A percentile compares a stretch with the other conserved stretches of the same genome.
Evolutionary conservation across 768 basidiomycete genomes (phyloP).

Genomic region (Psilocybe subaeruginosa): DNA sequence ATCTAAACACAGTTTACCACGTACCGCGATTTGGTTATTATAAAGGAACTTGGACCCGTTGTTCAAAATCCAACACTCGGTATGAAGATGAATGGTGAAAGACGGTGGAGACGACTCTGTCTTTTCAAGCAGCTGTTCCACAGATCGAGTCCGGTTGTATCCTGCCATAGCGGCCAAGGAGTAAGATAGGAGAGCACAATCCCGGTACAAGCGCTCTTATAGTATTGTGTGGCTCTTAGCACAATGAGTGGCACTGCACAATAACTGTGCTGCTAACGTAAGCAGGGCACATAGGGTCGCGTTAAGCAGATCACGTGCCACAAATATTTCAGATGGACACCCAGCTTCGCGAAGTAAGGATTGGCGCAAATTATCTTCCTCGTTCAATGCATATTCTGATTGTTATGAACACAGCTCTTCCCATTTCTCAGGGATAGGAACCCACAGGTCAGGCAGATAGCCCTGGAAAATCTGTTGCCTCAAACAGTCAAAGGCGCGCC

Average conservation of each 20-base stretch:
- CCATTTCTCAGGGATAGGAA: constrained; percentile 87
- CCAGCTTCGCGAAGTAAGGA: constrained; percentile 49
- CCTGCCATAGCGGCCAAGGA: constrained; percentile 51
- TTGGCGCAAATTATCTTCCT: constrained; percentile 3
- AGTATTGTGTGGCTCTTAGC: background rate
- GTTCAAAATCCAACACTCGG: constrained; percentile 84
- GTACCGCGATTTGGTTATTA: constrained; percentile 73
- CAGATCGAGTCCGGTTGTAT: constrained; percentile 75
- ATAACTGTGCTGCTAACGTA: constrained; percentile 22
- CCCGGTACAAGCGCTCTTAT: constrained; percentile 1
- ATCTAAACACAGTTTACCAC: constrained; percentile 14
- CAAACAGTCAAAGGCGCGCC: constrained; percentile 77
- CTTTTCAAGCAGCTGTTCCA: constrained; percentile 60
- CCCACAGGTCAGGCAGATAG: constrained; percentile 85
- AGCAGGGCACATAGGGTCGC: constrained; percentile 16
- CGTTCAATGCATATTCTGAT: constrained; percentile 2
- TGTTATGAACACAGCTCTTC: constrained; percentile 55
- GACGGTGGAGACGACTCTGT: constrained; percentile 65
- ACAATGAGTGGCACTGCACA: constrained; percentile 12
- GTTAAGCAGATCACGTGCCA: constrained; percentile 35
- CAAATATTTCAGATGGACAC: constrained; percentile 39
- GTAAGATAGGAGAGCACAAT: background rate
- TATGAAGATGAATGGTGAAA: constrained; percentile 77
- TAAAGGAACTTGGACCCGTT: constrained; percentile 82
- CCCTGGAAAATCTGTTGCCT: constrained; percentile 80